phyloP scores from a whole-genome alignment of 164 flowering plant species.

The Warburgia ugandensis region DNA sequence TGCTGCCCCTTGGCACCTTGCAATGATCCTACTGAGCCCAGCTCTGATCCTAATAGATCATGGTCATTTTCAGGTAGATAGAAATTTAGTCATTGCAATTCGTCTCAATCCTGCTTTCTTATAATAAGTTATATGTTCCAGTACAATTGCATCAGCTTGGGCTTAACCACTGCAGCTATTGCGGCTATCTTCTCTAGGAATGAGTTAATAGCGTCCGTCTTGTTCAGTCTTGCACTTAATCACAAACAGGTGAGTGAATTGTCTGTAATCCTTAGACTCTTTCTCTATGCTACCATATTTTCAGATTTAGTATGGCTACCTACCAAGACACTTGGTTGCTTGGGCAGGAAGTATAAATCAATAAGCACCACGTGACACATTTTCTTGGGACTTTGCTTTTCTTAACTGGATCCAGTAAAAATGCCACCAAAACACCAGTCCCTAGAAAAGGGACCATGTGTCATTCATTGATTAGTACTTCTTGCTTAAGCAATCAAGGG shows the following conservation, averaged over 20 bases:
- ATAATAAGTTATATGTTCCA: conserved; percentile 25
- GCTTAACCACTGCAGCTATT: conserved; percentile 79
- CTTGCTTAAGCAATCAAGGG: no score
- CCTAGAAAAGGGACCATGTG: no score
- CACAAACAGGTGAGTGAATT: conserved; percentile 96
- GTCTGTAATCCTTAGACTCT: no score
- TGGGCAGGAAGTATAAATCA: no score
- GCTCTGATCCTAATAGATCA: conserved; percentile 84
- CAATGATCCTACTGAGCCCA: conserved; percentile 67
- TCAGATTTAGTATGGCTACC: no score
- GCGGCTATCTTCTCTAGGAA: conserved; percentile 64
- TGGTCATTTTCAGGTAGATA: conserved; percentile 93
- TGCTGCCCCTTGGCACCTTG: conserved; percentile 55
- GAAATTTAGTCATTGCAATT: not conserved
- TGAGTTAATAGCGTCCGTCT: conserved; percentile 52
- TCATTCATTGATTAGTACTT: no score
- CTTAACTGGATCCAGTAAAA: no score
- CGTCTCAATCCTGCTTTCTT: not conserved
- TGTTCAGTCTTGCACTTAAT: conserved; percentile 78
- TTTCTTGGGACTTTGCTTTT: no score
- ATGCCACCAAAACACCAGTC: no score
- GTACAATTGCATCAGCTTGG: conserved; percentile 97
- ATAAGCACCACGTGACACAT: no score
- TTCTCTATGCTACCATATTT: no score
- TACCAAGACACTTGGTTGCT: no score